Evolutionary conservation across 2,329 filamentous ascomycete species (phyloP).

Genomic region (Anisogramma anomala): DNA sequence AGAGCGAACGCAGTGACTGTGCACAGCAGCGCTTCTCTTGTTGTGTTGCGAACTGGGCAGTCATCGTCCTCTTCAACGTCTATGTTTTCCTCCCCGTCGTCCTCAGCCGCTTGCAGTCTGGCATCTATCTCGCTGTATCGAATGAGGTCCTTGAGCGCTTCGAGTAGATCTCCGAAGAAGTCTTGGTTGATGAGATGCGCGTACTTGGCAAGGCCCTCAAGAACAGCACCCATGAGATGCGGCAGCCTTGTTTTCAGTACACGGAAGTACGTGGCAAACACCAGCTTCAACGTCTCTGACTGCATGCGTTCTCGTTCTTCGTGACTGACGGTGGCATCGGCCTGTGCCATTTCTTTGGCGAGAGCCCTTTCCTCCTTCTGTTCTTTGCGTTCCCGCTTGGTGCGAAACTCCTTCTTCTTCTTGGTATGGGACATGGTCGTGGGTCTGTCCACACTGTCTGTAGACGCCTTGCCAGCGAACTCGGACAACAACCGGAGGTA

Average conservation of each 20-base stretch:
- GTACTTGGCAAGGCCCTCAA: constrained; percentile 89
- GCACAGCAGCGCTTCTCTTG: constrained; percentile 81
- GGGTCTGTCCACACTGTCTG: constrained; percentile 45
- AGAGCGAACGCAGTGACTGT: constrained; percentile 96
- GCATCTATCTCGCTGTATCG: constrained; percentile 54
- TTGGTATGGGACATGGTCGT: constrained; percentile 49
- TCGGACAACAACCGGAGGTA: constrained; percentile 80
- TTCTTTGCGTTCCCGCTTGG: constrained; percentile 74
- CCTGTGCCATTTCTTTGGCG: constrained; percentile 86
- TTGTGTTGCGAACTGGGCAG: constrained; percentile 53
- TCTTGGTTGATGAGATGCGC: constrained; percentile 97
- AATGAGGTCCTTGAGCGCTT: constrained; percentile 88
- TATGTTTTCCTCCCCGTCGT: constrained; percentile 31
- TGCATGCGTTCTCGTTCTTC: constrained; percentile 92
- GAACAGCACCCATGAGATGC: constrained; percentile 87
- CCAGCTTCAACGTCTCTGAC: constrained; percentile 87
- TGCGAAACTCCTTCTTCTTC: constrained; percentile 73
- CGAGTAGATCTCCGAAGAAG: constrained; percentile 92
- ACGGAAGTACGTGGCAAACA: constrained; percentile 91
- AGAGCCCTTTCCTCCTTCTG: constrained; percentile 76
- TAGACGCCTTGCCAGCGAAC: constrained; percentile 73
- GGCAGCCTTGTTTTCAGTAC: constrained; percentile 75
- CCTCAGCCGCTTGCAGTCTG: constrained; percentile 34
- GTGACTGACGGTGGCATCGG: constrained; percentile 80
- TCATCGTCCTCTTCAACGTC: constrained; percentile 38